Base-by-base conservation (phyloP, 371 early-diverging fungal species). In the Lichtheimia ornata region DNA sequence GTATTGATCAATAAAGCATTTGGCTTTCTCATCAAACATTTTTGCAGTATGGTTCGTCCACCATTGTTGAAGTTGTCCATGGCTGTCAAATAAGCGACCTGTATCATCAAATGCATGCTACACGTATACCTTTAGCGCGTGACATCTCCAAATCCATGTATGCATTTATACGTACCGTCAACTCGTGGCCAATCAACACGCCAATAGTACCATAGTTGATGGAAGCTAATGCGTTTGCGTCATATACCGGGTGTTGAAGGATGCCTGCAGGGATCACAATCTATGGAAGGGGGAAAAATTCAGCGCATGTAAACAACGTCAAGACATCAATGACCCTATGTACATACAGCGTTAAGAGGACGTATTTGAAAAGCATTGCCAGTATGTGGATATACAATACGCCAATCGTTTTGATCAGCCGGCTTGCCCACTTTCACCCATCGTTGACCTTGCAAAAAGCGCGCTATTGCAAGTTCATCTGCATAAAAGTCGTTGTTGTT, bases 1-100 rank as follows among this genome's bases (percentile, higher is more conserved):
- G 64, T 89, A 91, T 58, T 89, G 89, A 9, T 86, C 59, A 11
- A 86, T 69, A 69, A 87, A 91, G 68, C 91, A 89, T 58, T 83
- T 64, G 0, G 87, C 61, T 44, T 66, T 65, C 24, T 76, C 62
- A n/a, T 80, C 68, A 61, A 88, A 92, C n/a, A 74, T 70, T 20
- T 43, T 43, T 4, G 65, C 60, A 0, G 88, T 83, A 6, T 59
- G 49, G 6, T 81, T 71, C 2, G 84, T 77, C 91, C 91, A 91
- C 93, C 93, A 92, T 50, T 83, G 73, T 9, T 47, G 68, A 20
- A 71, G 24, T 47, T 59, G 49, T 5, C 81, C 79, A 17, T 72
- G 45, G 30, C 67, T 63, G 56, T 90, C 82, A 58, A 74, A 89
- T 43, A 76, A 65, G 7, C 84, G 75, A 18, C 91, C 89, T 0